A percentile compares a stretch with the other conserved stretches of the same genome.
Conservation (phyloP, 306 rosid genomes). For the Urtica urens region DNA sequence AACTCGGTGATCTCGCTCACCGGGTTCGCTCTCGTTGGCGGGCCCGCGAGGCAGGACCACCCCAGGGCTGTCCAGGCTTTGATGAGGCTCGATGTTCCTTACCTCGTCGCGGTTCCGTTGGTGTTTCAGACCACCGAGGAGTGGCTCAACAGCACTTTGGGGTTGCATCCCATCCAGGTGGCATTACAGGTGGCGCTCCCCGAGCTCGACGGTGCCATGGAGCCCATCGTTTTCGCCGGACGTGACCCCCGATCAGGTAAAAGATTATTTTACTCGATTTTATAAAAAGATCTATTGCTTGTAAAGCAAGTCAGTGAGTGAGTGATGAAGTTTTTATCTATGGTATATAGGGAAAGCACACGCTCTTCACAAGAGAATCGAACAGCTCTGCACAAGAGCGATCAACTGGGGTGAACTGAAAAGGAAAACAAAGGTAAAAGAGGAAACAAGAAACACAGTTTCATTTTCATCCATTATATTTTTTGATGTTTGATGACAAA, state of each 20-base stretch:
- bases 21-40: slow-evolving; percentile 96
- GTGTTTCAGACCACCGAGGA: slow-evolving; percentile 98
- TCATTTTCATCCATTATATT: not conserved
- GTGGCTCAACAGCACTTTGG: slow-evolving; percentile 91
- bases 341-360: slow-evolving; percentile 45
- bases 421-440: slow-evolving; percentile 37
- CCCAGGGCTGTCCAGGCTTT: slow-evolving; percentile 89
- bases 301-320: not conserved
- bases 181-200: slow-evolving; percentile 98
- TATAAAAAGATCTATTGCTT: not conserved
- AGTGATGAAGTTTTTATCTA: too few species aligned
- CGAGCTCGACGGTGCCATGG: slow-evolving; percentile 99
- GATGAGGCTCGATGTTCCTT: slow-evolving; percentile 82
- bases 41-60: slow-evolving; percentile 99
- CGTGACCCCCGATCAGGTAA: slow-evolving; percentile 94
- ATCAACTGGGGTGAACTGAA: slow-evolving; percentile 49
- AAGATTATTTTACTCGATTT: slow-evolving; percentile 6
- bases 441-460: not conserved
- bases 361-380: slow-evolving; percentile 57
- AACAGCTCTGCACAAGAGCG: slow-evolving; percentile 52
- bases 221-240: slow-evolving; percentile 90
- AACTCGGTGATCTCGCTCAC: slow-evolving; percentile 78
- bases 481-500: slow-evolving; percentile 6
- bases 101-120: slow-evolving; percentile 89
- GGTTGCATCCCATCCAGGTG: slow-evolving; percentile 96